Conservation (phyloP, 495 filamentous ascomycete genomes). For the Penicillium soppii region DNA sequence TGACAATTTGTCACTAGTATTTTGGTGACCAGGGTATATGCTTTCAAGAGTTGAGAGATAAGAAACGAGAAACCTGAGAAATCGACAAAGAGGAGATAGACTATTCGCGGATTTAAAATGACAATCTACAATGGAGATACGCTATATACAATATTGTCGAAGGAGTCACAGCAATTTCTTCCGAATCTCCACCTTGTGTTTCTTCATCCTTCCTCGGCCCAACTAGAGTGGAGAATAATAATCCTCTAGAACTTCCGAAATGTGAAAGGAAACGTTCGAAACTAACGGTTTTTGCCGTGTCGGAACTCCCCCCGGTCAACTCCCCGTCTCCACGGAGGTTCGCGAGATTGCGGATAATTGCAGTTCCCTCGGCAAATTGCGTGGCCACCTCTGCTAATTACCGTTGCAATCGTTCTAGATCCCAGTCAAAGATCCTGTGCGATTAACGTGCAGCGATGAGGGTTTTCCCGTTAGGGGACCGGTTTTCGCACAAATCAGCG, state of each 20-base stretch:
- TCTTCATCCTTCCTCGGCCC: neutral
- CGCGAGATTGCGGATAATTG: slow-evolving; percentile 5
- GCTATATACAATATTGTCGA: too few species aligned
- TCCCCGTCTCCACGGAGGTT: neutral
- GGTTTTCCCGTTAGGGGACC: neutral
- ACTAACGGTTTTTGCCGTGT: slow-evolving; percentile 6
- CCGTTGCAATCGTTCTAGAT: neutral
- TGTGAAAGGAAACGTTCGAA: neutral
- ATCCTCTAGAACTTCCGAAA: neutral
- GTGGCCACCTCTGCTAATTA: neutral
- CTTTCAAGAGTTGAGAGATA: neutral
- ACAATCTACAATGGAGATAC: too few species aligned
- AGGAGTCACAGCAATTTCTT: too few species aligned
- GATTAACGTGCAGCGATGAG: neutral
- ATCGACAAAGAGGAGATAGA: neutral
- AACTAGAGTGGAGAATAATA: slow-evolving; percentile 2
- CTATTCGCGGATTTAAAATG: neutral
- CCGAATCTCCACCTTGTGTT: slow-evolving; percentile 4
- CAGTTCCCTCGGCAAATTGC: slow-evolving; percentile 9
- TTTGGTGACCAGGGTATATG: too few species aligned
- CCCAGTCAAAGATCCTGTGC: neutral
- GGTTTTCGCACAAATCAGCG: slow-evolving; percentile 15
- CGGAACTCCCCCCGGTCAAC: slow-evolving; percentile 1
- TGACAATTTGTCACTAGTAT: neutral
- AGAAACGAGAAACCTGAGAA: neutral